These are phyloP conservation scores for Stemphylium vesicarium DNA, from an alignment of 2,329 filamentous ascomycete genomes.

Conservation along the genomic window DNA sequence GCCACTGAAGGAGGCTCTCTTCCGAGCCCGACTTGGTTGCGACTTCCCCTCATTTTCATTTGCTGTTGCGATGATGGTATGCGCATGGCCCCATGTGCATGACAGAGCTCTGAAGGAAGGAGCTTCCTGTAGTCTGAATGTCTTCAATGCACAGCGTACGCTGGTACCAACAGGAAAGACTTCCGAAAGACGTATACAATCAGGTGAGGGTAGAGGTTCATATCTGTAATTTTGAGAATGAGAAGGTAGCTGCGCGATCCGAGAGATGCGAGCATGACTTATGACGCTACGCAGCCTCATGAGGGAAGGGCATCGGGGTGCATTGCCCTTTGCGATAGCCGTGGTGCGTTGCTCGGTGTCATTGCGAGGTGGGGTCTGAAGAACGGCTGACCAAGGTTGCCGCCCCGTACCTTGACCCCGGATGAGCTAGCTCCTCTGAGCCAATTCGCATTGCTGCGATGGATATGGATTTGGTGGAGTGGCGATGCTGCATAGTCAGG, in stretches of 20 bases:
- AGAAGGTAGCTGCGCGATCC: slow-evolving; percentile 16
- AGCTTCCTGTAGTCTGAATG: too few species aligned
- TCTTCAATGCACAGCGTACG: too few species aligned
- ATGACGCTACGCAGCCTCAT: slow-evolving; percentile 30
- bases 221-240: slow-evolving; percentile 27
- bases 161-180: slow-evolving; percentile 21
- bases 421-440: background rate
- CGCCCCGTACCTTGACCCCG: background rate
- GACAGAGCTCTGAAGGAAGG: too few species aligned
- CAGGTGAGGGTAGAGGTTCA: slow-evolving; percentile 25
- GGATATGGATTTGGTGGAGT: too few species aligned
- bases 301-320: background rate
- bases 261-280: slow-evolving; percentile 19
- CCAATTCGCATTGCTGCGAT: background rate
- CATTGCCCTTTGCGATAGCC: background rate
- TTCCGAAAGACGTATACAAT: slow-evolving; percentile 30
- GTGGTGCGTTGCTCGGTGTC: background rate
- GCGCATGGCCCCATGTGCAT: slow-evolving; percentile 26
- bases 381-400: background rate
- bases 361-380: background rate
- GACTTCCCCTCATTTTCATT: background rate
- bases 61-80: slow-evolving; percentile 6
- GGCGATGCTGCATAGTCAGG: too few species aligned
- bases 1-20: background rate
- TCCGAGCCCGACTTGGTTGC: background rate